These are phyloP conservation scores for Botrytis cinerea DNA, from an alignment of 2,329 filamentous ascomycete genomes.

Conservation along the genomic window DNA sequence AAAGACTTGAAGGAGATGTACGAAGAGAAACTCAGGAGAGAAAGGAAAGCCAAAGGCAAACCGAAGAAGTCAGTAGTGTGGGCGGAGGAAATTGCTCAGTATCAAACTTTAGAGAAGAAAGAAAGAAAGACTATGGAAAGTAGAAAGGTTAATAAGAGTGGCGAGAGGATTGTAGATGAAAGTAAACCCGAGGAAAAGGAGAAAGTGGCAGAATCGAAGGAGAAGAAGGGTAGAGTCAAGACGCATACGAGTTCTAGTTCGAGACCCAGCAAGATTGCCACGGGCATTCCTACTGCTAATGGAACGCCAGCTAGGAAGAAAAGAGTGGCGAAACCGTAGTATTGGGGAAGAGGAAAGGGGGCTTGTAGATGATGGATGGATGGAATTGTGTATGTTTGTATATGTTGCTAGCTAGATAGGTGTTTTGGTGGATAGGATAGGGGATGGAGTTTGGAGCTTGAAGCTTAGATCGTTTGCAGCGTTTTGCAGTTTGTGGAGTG, in stretches of 20 bases:
- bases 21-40: conserved; percentile 35
- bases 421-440: neutral
- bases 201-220: conserved; percentile 27
- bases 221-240: conserved; percentile 36
- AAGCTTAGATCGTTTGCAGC: neutral
- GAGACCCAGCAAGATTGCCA: conserved; percentile 34
- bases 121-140: conserved; percentile 32
- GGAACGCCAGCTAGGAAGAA: conserved; percentile 41
- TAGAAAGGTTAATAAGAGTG: conserved; percentile 24
- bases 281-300: conserved; percentile 38
- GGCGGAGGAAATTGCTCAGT: conserved; percentile 40
- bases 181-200: conserved; percentile 33
- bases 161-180: conserved; percentile 28
- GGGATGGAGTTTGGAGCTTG: neutral
- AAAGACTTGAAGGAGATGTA: conserved; percentile 41
- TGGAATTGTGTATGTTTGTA: neutral
- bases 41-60: conserved; percentile 35
- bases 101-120: conserved; percentile 34
- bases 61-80: conserved; percentile 39
- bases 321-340: conserved; percentile 22
- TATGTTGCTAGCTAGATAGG: neutral
- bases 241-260: conserved; percentile 31
- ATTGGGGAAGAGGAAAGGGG: neutral
- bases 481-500: neutral
- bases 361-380: neutral